Evolutionary conservation across 2,329 filamentous ascomycete species (phyloP), one percentile per base, ranked within the genome.

Genomic region (Aureobasidium sp.): DNA sequence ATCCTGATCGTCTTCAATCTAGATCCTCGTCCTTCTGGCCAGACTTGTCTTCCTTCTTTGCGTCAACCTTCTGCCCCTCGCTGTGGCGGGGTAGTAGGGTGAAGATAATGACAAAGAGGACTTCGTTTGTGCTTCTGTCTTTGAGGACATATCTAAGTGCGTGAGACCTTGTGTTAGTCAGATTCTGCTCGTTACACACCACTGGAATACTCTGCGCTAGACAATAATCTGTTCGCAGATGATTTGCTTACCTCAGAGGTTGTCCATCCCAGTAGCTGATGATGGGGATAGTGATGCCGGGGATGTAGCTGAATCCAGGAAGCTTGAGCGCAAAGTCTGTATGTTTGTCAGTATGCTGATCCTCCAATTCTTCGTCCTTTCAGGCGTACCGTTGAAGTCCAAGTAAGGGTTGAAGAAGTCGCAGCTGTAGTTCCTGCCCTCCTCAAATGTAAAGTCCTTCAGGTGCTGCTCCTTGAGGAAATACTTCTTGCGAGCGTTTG

Each of bases 381-480:
- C 34, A 72, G 59, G 1, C 66, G 25, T 57, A 84, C 82, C 82
- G 69, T 86, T 88, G 72, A 97, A 97, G 74, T 96, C 91, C 49
- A 99, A 75, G 74, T 96, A 97, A 1, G 89, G 88, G 72, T 97
- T 97, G 74, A 87, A 96, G 74, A 99, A 97, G 72, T 89, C 86
- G 65, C 79, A 82, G 63, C 79, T 75, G 74, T 89, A 89, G 62
- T 79, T 75, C 64, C 84, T 77, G 0, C 84, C 85, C 54, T 78
- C 77, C 68, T 87, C 83, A 70, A 88, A 89, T 11, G 75, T 76
- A 69, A 87, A 89, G 2, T 73, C 72, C 65, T 79, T 79, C 65
- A 85, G 75, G 61, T 81, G 79, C 27, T 73, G 72, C 68, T 84
- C 78, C 5, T 78, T 77, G 60, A 88, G 75, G 68, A 87, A 89